phyloP scores from a whole-genome alignment of 257 asterid genomes.

The Striga asiatica region DNA sequence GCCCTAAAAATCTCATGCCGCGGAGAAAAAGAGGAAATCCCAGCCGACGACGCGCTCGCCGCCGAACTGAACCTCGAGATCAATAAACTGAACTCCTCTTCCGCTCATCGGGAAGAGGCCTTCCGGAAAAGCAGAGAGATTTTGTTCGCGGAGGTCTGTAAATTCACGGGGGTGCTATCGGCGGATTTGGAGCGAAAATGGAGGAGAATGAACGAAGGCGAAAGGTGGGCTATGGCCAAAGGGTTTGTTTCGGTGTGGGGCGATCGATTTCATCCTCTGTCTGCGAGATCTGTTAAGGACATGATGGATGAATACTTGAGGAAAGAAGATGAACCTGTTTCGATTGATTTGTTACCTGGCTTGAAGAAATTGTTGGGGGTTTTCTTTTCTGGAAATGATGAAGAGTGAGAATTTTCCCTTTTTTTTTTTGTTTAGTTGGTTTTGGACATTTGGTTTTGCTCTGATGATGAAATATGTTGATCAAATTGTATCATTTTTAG shows the following conservation, averaged over 20 bases:
- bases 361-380: conserved; percentile 40
- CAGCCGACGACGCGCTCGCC: conserved; percentile 37
- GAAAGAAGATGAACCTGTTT: conserved; percentile 15
- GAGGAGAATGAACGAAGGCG: conserved; percentile 51
- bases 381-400: conserved; percentile 21
- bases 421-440: background rate
- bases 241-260: conserved; percentile 68
- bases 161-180: conserved; percentile 34
- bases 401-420: background rate
- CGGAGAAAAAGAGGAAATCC: conserved; percentile 21
- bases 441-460: too few species aligned
- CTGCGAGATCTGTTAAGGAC: conserved; percentile 52
- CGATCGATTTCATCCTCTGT: conserved; percentile 59
- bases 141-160: conserved; percentile 49
- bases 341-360: conserved; percentile 24
- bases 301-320: conserved; percentile 54
- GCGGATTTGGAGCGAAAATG: conserved; percentile 53
- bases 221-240: conserved; percentile 31
- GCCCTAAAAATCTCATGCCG: conserved; percentile 32
- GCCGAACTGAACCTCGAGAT: conserved; percentile 34
- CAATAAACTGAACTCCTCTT: conserved; percentile 25
- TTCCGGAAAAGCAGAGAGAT: conserved; percentile 53
- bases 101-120: conserved; percentile 44
- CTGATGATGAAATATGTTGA: too few species aligned
- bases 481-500: too few species aligned